A percentile compares a stretch with the other conserved stretches of the same genome.
These are phyloP conservation scores for Lasiodiplodia citricola DNA, from an alignment of 2,329 filamentous ascomycete genomes.

Conservation along the genomic window DNA sequence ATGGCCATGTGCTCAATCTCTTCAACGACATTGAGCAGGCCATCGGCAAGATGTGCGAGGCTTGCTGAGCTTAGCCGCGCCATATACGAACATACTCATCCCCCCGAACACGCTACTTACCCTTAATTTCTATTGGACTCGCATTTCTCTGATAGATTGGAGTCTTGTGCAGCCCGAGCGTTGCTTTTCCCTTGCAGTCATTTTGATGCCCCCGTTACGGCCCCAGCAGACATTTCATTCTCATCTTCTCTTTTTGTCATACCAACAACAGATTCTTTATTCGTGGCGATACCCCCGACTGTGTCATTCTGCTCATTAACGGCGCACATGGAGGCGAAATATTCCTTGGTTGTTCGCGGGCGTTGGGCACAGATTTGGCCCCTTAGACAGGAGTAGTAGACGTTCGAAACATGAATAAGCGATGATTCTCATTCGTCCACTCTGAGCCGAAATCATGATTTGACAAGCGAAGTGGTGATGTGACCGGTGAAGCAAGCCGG, in stretches of 20 bases:
- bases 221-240: slow-evolving; percentile 1
- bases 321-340: slow-evolving; percentile 19
- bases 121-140: slow-evolving; percentile 21
- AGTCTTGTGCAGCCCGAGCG: slow-evolving; percentile 1
- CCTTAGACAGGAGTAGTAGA: slow-evolving; percentile 16
- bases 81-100: neutral
- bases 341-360: slow-evolving; percentile 2
- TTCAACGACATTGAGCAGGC: slow-evolving; percentile 51
- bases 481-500: neutral
- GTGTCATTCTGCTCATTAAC: slow-evolving; percentile 14
- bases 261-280: neutral
- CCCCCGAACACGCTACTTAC: slow-evolving; percentile 3
- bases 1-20: slow-evolving; percentile 48
- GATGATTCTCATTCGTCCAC: slow-evolving; percentile 19
- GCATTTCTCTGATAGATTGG: slow-evolving; percentile 1
- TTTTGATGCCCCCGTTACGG: slow-evolving; percentile 9
- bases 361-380: slow-evolving; percentile 1
- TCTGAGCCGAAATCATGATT: slow-evolving; percentile 10
- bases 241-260: neutral
- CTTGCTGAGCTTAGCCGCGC: slow-evolving; percentile 7
- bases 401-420: slow-evolving; percentile 18
- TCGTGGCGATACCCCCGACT: slow-evolving; percentile 23
- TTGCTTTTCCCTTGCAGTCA: neutral
- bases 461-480: slow-evolving; percentile 12
- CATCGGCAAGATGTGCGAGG: slow-evolving; percentile 49